These are phyloP conservation scores for Isabelozyma rhagii DNA, from an alignment of 805 yeast species.

Conservation along the genomic window DNA sequence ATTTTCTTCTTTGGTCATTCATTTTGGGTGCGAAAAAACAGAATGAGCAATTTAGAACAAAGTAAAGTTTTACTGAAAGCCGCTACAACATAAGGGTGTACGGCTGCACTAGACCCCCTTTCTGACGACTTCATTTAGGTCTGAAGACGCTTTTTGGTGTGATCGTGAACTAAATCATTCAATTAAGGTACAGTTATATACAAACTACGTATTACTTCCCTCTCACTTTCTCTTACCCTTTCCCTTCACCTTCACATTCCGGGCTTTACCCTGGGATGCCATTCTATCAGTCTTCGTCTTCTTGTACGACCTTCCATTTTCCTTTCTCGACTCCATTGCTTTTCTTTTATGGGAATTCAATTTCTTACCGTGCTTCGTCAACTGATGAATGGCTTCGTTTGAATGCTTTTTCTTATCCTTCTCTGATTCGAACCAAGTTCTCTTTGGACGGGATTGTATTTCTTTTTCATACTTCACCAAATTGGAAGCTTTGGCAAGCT, in stretches of 20 bases:
- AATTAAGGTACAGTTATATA: neutral
- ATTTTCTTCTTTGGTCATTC: too few relatives aligned
- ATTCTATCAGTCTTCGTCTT: conserved; percentile 76
- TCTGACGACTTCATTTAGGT: too few relatives aligned
- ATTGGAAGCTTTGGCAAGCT: conserved; percentile 81
- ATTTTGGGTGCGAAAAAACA: too few relatives aligned
- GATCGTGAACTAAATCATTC: too few relatives aligned
- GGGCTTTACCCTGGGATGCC: conserved; percentile 33
- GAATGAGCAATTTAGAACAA: too few relatives aligned
- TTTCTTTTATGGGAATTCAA: conserved; percentile 71
- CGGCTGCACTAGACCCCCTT: too few relatives aligned
- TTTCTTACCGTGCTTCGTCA: conserved; percentile 51
- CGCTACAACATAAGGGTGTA: too few relatives aligned
- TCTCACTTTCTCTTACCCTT: conserved; percentile 2
- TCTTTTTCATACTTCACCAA: conserved; percentile 75
- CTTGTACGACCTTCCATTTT: conserved; percentile 58
- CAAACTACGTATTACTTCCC: neutral
- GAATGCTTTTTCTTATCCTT: conserved; percentile 47
- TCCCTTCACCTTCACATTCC: conserved; percentile 1
- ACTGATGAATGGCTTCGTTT: conserved; percentile 33
- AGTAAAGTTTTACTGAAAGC: too few relatives aligned
- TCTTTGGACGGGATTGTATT: conserved; percentile 83
- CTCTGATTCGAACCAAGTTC: conserved; percentile 91
- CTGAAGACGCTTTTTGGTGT: too few relatives aligned
- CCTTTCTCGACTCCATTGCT: conserved; percentile 60